Evolutionary conservation across 2,329 filamentous ascomycete species (phyloP), one percentile per base, ranked within the genome.

Genomic region (Beauveria rudraprayagi): DNA sequence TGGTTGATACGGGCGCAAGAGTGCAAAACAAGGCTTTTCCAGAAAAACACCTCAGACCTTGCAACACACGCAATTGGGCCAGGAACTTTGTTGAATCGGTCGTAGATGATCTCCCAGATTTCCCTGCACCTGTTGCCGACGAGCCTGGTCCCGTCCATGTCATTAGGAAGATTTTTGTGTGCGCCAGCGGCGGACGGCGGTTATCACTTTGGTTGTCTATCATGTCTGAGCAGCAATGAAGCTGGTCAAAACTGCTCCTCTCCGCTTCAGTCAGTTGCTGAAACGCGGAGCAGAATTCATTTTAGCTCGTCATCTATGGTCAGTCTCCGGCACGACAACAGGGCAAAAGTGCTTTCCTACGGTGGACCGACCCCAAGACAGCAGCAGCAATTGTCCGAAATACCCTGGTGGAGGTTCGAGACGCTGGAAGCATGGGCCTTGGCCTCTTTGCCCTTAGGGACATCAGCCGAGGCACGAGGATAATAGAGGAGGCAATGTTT

Each of bases 391-490:
- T 11, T 6, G 9, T 37, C 16, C 8, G 17, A 22, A 11, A 10
- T 51, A 17, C 17, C 3, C 7, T 34, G 34, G 11, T 53, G 5
- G 30, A 40, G 28, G n/a, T 26, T 16, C 50, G 50, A 5, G 10
- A 11, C 14, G 19, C 30, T 9, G 50, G 19, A 22, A 11, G 10
- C 19, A 17, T 40, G 19, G 30, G 30, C 6, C 19, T 53, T 14
- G 50, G 50, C 6, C 30, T 53, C 7, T 37, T 53, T 16, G 50
- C 50, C 28, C 6, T 24, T 10, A 9, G 9, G 6, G 50, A 40
- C 10, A 53, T 53, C 24, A 30, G n/a, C 22, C 30, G n/a, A 3
- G 50, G 50, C n/a, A 53, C 30, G 22, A 53, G 50, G 28, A 37
- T 53, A 4, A 4, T 53, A 40, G n/a, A 37, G 14, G 16, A 17